Evolutionary conservation across 441 rosid genomes (phyloP), one percentile per base, ranked within the genome.

Genomic region (Jatropha podagrica): DNA sequence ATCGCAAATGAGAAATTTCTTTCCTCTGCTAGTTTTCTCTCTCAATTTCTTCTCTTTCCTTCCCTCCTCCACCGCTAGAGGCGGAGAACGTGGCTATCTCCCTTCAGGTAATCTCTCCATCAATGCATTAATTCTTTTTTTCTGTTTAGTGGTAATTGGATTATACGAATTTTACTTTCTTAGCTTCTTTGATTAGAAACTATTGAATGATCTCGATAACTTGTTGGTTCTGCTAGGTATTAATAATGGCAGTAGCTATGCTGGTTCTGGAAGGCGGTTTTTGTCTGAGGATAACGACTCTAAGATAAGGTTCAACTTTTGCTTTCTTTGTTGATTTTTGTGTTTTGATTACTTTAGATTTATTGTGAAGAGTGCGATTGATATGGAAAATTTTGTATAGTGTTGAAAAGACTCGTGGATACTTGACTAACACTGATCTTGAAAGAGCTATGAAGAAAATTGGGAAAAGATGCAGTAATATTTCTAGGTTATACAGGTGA

Each of bases 401-500:
- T 58, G 71, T 62, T 72, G 91, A 90, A 78, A 51, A 77, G 68
- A 85, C 88, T 75, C 84, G 41, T 68, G 99, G 99, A 15, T 92
- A 92, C 70, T 85, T 91, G 97, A 88, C 88, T 13, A 91, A 93
- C 79, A 81, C 72, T 60, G 98, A 90, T 77, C 91, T 96, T 68
- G 93, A 92, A 76, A 84, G 89, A 83, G 97, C 94, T 2, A 84
- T 92, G 87, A 92, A 87, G 79, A 89, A 78, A 59, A 91, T 92
- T 62, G 83, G 91, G 71, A 81, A 71, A 70, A 90, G 94, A 79
- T 96, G 99, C 71, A 83, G 90, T 69, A 88, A 83, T 78, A 90
- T 96, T 79, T 96, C 94, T 72, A 88, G 96, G 87, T 79, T 90
- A 58, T 93, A 91, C 87, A 93, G 97, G 99, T 96, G 81, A 81